Conservation (phyloP, 1,139 yeast genomes). For the Kodamaea anthophila region DNA sequence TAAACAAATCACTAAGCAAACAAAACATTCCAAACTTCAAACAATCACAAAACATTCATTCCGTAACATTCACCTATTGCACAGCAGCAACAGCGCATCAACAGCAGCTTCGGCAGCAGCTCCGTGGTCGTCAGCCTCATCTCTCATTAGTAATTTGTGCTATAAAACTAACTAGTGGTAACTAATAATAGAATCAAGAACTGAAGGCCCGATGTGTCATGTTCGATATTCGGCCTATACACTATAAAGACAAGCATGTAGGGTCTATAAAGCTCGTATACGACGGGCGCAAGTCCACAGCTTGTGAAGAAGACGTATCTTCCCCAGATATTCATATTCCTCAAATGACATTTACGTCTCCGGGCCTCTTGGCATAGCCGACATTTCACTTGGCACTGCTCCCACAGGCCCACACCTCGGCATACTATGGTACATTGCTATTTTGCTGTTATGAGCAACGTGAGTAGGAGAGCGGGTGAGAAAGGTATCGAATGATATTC, state of each 20-base stretch:
- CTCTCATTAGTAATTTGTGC: constrained; percentile 7
- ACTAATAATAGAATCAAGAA: constrained; percentile 7
- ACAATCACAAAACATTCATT: too few relatives aligned
- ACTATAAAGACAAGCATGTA: constrained; percentile 1
- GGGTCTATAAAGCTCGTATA: background rate
- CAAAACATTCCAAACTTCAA: constrained; percentile 1
- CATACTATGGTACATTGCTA: background rate
- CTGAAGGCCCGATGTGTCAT: constrained; percentile 5
- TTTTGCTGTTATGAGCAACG: background rate
- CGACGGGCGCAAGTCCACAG: too few relatives aligned
- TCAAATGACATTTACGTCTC: too few relatives aligned
- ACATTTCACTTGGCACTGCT: too few relatives aligned
- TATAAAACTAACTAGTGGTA: constrained; percentile 5
- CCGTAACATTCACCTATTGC: too few relatives aligned
- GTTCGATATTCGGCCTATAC: background rate
- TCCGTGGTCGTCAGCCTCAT: constrained; percentile 5
- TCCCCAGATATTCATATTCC: too few relatives aligned
- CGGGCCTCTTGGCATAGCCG: too few relatives aligned
- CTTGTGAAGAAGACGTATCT: too few relatives aligned
- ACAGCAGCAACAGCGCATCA: constrained; percentile 3
- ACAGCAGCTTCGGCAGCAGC: constrained; percentile 4
- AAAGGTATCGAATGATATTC: too few relatives aligned
- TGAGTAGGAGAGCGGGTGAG: background rate
- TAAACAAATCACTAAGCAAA: background rate
- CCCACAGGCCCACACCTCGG: too few relatives aligned